Evolutionary conservation across 1,284 basidiomycete genomes (phyloP).

Genomic region (Waitea zeae): DNA sequence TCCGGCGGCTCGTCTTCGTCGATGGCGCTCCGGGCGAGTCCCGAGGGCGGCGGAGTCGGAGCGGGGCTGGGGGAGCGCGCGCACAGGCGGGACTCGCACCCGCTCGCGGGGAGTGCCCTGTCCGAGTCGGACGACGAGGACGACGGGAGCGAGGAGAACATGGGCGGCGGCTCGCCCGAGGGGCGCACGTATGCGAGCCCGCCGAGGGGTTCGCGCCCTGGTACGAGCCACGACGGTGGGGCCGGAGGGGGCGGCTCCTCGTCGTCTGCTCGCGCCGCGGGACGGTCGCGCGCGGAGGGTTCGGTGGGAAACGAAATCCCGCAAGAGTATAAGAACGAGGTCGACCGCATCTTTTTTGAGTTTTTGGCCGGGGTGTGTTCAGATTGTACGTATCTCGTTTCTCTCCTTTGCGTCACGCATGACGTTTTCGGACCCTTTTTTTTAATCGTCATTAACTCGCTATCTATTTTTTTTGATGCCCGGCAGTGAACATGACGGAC

Average conservation of each 20-base stretch:
- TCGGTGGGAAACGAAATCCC: conserved; percentile 63
- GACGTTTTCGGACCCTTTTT: conserved; percentile 3
- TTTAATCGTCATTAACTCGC: conserved; percentile 2
- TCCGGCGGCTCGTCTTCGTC: too few relatives aligned
- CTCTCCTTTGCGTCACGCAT: conserved; percentile 2
- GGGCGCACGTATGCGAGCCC: background rate
- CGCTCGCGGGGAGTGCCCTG: background rate
- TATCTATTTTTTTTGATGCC: too few relatives aligned
- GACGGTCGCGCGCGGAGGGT: too few relatives aligned
- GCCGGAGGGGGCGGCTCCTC: too few relatives aligned
- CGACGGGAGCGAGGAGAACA: background rate
- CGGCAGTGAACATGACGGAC: conserved; percentile 79
- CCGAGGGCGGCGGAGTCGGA: too few relatives aligned
- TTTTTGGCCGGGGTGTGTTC: conserved; percentile 85
- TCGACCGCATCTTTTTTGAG: conserved; percentile 85
- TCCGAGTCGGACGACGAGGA: background rate
- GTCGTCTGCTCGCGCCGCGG: too few relatives aligned
- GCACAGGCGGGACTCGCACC: too few relatives aligned
- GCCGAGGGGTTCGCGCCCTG: too few relatives aligned
- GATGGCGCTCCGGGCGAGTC: too few relatives aligned
- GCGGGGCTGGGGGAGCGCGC: too few relatives aligned
- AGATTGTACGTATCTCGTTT: conserved; percentile 44
- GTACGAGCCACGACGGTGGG: too few relatives aligned
- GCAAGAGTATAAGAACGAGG: conserved; percentile 62
- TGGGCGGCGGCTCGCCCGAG: background rate